Conservation (phyloP, 1,284 basidiomycete genomes). For the Rhodotorula sp. region DNA sequence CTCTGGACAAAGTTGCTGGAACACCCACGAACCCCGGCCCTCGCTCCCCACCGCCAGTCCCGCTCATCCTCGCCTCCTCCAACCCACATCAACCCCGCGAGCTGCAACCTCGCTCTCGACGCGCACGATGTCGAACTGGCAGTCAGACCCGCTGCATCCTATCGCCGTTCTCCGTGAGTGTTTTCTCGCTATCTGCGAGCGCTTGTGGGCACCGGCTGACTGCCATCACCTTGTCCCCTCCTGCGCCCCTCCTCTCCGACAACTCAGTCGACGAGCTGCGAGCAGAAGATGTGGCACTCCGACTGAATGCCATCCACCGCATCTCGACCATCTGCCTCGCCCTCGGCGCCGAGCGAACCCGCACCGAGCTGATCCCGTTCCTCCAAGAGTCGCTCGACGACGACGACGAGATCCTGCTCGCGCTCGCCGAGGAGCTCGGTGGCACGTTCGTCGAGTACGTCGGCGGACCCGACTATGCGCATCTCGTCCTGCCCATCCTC, state of each 20-base stretch:
- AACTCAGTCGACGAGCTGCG: slow-evolving; percentile 77
- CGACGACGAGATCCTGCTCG: slow-evolving; percentile 96
- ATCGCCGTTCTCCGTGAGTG: slow-evolving; percentile 40
- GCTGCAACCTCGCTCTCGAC: not conserved
- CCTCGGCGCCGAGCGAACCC: slow-evolving; percentile 88
- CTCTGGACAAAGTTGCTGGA: too few relatives aligned
- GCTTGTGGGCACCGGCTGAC: not conserved
- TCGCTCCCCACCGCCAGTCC: not conserved
- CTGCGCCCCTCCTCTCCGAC: too few relatives aligned
- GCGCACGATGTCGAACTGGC: slow-evolving; percentile 13
- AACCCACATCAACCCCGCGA: not conserved
- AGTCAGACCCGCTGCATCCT: slow-evolving; percentile 38
- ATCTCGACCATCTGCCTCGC: slow-evolving; percentile 98
- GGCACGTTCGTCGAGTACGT: slow-evolving; percentile 84
- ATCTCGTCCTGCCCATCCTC: slow-evolving; percentile 84
- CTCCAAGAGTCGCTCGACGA: slow-evolving; percentile 97
- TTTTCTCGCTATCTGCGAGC: not conserved
- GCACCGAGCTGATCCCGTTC: slow-evolving; percentile 95
- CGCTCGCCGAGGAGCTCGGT: slow-evolving; percentile 93
- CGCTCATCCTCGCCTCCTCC: not conserved
- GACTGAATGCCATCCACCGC: slow-evolving; percentile 95
- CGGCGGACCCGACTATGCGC: slow-evolving; percentile 84
- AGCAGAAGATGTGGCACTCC: slow-evolving; percentile 88
- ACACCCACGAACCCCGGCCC: too few relatives aligned
- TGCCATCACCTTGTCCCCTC: not conserved